phyloP scores from a whole-genome alignment of 2,329 filamentous ascomycete genomes.

The Penicillium sp. region DNA sequence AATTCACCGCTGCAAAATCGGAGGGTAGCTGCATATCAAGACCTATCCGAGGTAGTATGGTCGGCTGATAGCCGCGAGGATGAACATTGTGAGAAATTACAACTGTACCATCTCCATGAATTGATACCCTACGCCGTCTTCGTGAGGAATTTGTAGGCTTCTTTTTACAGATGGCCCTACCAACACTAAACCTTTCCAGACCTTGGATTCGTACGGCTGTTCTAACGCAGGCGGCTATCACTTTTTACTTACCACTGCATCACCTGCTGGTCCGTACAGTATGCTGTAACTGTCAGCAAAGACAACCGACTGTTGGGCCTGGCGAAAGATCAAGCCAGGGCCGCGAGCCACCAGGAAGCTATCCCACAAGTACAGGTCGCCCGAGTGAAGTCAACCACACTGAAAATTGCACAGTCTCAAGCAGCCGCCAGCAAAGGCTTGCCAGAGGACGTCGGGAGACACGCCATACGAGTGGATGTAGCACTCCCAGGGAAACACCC shows the following conservation, averaged over 20 bases:
- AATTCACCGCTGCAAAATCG: too few relatives aligned
- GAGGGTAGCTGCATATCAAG: too few relatives aligned
- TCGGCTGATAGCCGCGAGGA: too few relatives aligned
- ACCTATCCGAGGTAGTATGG: too few relatives aligned
- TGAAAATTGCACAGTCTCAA: constrained; percentile 20
- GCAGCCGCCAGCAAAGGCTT: constrained; percentile 11
- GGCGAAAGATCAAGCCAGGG: constrained; percentile 16
- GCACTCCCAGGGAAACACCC: too few relatives aligned
- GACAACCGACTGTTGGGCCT: constrained; percentile 8
- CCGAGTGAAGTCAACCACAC: constrained; percentile 17
- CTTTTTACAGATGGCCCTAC: not conserved
- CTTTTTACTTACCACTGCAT: not conserved
- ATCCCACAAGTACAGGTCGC: constrained; percentile 9
- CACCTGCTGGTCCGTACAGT: not conserved
- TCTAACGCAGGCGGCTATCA: not conserved
- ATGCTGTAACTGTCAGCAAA: not conserved
- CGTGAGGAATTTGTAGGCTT: not conserved
- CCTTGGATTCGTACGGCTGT: not conserved
- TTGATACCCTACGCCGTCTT: not conserved
- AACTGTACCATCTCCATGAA: too few relatives aligned
- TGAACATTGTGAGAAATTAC: too few relatives aligned
- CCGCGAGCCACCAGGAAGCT: constrained; percentile 10
- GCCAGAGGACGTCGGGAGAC: constrained; percentile 19
- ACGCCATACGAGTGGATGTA: constrained; percentile 6
- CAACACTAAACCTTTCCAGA: not conserved